Base-by-base conservation (phyloP, 2,329 filamentous ascomycete genomes). In the Pseudocercospora fuligena region DNA sequence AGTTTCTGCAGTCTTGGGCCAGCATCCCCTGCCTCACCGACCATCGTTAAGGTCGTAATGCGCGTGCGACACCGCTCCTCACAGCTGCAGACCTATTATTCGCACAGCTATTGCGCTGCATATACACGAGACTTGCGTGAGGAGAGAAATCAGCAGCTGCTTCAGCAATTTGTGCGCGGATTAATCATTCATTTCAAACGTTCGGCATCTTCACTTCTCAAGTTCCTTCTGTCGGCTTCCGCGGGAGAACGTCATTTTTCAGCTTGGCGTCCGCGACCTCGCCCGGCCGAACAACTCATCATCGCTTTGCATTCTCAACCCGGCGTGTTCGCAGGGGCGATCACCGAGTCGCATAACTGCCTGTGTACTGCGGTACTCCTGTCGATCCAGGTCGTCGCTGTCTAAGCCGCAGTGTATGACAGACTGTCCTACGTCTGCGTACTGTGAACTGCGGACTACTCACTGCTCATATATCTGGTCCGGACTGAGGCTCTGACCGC, bases 351-450 rank as follows among this genome's bases (percentile, higher is more conserved):
- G 51, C 51, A 54, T 54, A 54, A 54, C 51, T 54, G 47, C 47
- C 47, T 51, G 14, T 51, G 23, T 51, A 25, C 47, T 51, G 51
- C 51, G 27, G 51, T 56, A 56, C 51, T 56, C 51, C 51, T 56
- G 51, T 31, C 25, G 51, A 56, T 56, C 51, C 25, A 27, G 6
- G 51, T 56, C 51, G 23, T n/a, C 27, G 51, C 51, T 31, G 51
- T 56, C 51, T 56, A 56, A 56, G 51, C 51, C 51, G 51, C 51
- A 56, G 21, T 54, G 51, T n/a, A 54, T 54, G 51, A 54, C 51
- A 54, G 51, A 29, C 23, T 7, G 14, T n/a, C 25, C 51, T 12
- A 54, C 23, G 25, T 29, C 25, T 23, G 21, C 46, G 21, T 31
- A 25, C 54, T 21, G 53, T 25, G 54, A n/a, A 58, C 54, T 58